Base-by-base conservation (phyloP, 192 early-diverging fungal species). In the Pilobolus umbonatus region DNA sequence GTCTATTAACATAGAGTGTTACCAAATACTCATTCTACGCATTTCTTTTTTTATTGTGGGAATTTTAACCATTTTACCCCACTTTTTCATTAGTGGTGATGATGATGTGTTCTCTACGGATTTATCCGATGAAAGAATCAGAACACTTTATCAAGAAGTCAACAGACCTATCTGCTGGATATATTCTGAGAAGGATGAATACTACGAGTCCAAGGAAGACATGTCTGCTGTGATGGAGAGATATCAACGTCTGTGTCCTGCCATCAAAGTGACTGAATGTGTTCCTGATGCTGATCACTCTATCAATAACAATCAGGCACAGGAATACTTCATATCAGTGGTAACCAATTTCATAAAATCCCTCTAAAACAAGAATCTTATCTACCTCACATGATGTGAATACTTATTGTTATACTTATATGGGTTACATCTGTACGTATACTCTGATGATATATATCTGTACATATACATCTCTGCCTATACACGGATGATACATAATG, bases 81-180 rank as follows among this genome's bases (percentile, higher is more conserved):
- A n/a, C n/a, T n/a, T n/a, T n/a, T n/a, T 35, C 11, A 35, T 35
- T 42, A 61, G 59, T 21, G 59, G 59, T n/a, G 47, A 61, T 40
- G 59, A 61, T 31, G 59, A 61, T 61, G 34, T 61, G 31, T 61
- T 61, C 39, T 61, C 59, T 22, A 26, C 47, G 15, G 59, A 61
- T 39, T 61, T 61, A 24, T 36, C 34, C 12, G 59, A 61, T 39
- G 8, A 51, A 26, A 48, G 40, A 5, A 32, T 61, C 25, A 14
- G 11, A n/a, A 49, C 39, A 19, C 35, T 61, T 12, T 61, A 50
- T 40, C 8, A 25, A 19, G 34, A 32, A 9, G 34, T 61, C 2
- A 19, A 24, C 5, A 21, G 29, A 29, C 59, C 59, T 21, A 61
- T 61, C 11, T 40, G 47, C 2, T 40, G 47, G 30, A 5, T 61